Base-by-base conservation (phyloP, 2,329 filamentous ascomycete species). In the Plectosphaerella plurivora region DNA sequence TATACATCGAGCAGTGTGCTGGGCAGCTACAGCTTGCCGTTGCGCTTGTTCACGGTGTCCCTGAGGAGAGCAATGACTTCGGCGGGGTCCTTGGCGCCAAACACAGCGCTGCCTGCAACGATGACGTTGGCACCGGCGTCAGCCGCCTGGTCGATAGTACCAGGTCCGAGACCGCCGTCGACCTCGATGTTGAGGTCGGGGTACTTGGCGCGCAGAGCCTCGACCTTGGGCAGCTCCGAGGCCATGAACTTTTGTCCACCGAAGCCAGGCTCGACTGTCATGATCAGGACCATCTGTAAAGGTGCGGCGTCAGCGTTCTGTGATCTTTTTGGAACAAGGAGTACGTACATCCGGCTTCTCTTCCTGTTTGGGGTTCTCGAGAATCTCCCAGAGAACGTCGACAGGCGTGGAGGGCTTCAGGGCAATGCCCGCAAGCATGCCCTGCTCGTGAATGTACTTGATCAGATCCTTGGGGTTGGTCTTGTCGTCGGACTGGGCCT, bases 211-310 rank as follows among this genome's bases (percentile, higher is more conserved):
- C 94, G 84, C 61, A 99, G 78, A 39, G 87, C 91, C 59, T 87
- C 74, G 22, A 99, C 94, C 75, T 99, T 99, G 66, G 93, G 91
- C 60, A 99, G 83, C 74, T 96, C 91, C 7, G 89, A 90, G 12
- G 91, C 86, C 91, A 97, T 97, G 78, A 99, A 99, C 67, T 96
- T 97, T 68, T 99, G 94, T 7, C 94, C 94, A 57, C 94, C 94
- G 66, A 99, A 99, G 45, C 94, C 94, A 45, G 94, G 94, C 73
- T 99, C 84, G 44, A 99, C 94, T 1, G 94, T 99, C 94, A 99
- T 99, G 55, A 99, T 83, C 16, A 99, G 84, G 37, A 96, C 91
- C 94, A 99, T 99, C 93, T 97, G 57, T 37, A 16, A 39, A 49
- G 36, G 37, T 35, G 44, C 18, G 25, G n/a, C 22, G 28, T 22